phyloP scores from a whole-genome alignment of 768 basidiomycete species.

The Leccinum arenicola region DNA sequence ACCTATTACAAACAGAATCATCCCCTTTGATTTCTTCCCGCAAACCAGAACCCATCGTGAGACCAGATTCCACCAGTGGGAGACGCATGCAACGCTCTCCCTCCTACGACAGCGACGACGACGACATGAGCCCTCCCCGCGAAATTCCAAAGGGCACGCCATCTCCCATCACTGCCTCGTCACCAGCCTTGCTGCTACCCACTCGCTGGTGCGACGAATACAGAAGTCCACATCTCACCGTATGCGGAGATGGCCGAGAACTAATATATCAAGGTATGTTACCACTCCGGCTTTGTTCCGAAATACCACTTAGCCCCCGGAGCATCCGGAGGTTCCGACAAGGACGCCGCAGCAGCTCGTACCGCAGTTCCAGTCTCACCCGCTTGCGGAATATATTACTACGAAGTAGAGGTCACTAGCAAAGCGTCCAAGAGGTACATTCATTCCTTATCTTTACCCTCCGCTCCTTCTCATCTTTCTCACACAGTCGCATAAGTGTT shows the following conservation, averaged over 20 bases:
- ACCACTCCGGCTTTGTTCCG: neutral
- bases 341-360: slow-evolving; percentile 82
- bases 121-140: slow-evolving; percentile 53
- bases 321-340: slow-evolving; percentile 57
- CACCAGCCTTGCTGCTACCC: slow-evolving; percentile 57
- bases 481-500: slow-evolving; percentile 69
- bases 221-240: slow-evolving; percentile 53
- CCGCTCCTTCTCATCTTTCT: slow-evolving; percentile 15
- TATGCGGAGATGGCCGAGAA: slow-evolving; percentile 72
- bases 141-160: slow-evolving; percentile 31
- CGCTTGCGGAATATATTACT: slow-evolving; percentile 92
- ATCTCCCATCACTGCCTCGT: slow-evolving; percentile 19
- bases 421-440: slow-evolving; percentile 78
- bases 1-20: slow-evolving; percentile 59
- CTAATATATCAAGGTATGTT: slow-evolving; percentile 63
- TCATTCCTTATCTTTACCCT: neutral
- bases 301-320: slow-evolving; percentile 28
- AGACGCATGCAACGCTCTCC: slow-evolving; percentile 37
- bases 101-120: slow-evolving; percentile 64
- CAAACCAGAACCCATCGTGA: slow-evolving; percentile 32
- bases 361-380: slow-evolving; percentile 76
- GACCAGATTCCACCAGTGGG: slow-evolving; percentile 19
- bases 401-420: slow-evolving; percentile 81
- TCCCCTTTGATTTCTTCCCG: slow-evolving; percentile 37
- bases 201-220: slow-evolving; percentile 78